Conservation (phyloP, 768 basidiomycete species). For the Dentipellis fragilis region DNA sequence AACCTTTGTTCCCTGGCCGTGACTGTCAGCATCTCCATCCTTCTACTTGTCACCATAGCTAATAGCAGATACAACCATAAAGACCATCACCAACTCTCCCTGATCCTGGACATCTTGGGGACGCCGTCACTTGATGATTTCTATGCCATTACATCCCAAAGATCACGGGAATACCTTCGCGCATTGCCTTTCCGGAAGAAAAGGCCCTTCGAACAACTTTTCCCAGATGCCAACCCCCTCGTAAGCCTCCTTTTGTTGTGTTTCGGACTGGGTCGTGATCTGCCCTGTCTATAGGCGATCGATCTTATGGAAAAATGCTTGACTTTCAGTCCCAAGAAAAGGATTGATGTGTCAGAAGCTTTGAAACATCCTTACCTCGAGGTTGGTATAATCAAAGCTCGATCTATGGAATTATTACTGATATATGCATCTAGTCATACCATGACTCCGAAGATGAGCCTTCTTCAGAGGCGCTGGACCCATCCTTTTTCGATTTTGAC, state of each 20-base stretch:
- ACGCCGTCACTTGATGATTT: conserved; percentile 89
- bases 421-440: conserved; percentile 45
- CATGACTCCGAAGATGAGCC: conserved; percentile 90
- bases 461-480: conserved; percentile 60
- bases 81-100: conserved; percentile 87
- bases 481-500: conserved; percentile 80
- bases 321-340: conserved; percentile 77
- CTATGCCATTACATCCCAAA: conserved; percentile 76
- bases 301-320: conserved; percentile 75
- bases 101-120: conserved; percentile 92
- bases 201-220: conserved; percentile 57
- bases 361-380: conserved; percentile 84
- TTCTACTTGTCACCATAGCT: neutral
- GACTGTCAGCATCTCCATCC: conserved; percentile 51
- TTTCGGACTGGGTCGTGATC: neutral
- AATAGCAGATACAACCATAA: neutral
- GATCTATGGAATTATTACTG: neutral
- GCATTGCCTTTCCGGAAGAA: conserved; percentile 82
- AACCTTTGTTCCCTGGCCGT: conserved; percentile 89
- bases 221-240: conserved; percentile 64
- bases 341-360: conserved; percentile 83
- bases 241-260: conserved; percentile 24
- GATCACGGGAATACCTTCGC: conserved; percentile 81
- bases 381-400: conserved; percentile 28
- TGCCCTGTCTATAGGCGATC: conserved; percentile 39